Evolutionary conservation across 2,329 filamentous ascomycete species (phyloP), one percentile per base, ranked within the genome.

Genomic region (Xylariaceae sp.): DNA sequence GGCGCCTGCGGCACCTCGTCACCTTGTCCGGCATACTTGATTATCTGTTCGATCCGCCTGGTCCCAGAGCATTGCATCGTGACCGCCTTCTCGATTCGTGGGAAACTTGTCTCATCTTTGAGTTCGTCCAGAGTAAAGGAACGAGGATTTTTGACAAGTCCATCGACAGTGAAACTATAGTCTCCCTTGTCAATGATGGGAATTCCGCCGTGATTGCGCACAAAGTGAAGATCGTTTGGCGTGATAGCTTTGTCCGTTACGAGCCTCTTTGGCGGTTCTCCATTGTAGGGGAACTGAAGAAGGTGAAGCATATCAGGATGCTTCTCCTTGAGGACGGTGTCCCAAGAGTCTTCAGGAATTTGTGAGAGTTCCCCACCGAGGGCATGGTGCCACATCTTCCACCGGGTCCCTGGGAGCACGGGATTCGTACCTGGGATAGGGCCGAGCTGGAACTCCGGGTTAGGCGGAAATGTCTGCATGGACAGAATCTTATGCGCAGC

Each of bases 171-270:
- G 14, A 85, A 68, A 20, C 66, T 72, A 56, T 68, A 83, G 3
- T 74, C 67, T 0, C 77, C 70, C 1, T 72, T 65, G 7, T 85
- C 73, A 43, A 88, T 86, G 6, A 77, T 67, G 0, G 85, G 85
- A 16, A 88, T 80, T 0, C 84, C 83, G 8, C 85, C 83, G 50
- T 88, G 85, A 48, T 88, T 88, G 6, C 85, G 72, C 1, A 88
- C 79, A 52, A 86, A 88, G 53, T 82, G 77, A 5, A 58, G 42
- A 12, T 56, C 42, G 49, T 86, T 88, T 0, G 73, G 68, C 0
- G 85, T 88, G 32, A 87, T 73, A 0, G 61, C 55, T 19, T 75
- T 71, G 14, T 72, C 72, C 1, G 74, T 73, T 1, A 82, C 73
- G 0, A 85, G 68, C 2, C 76, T 70, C 50, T 82, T 58, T 49